Evolutionary conservation across 306 rosid species (phyloP).

Genomic region (Herpetospermum pedunculosum): DNA sequence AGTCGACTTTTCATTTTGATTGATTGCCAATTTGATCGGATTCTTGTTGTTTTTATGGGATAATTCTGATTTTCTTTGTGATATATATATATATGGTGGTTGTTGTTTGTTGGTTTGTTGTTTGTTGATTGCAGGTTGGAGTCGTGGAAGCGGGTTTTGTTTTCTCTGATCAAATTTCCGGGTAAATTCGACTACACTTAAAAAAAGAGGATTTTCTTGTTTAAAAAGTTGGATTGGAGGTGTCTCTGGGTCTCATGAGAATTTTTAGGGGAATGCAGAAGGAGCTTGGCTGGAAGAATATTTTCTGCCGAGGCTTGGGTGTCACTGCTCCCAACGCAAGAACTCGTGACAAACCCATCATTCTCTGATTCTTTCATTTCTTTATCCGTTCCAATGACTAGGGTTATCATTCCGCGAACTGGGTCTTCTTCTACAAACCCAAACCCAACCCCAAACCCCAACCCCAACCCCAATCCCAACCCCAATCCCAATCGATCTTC

Average conservation of each 20-base stretch:
- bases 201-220: slow-evolving; percentile 58
- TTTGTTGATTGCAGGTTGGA: slow-evolving; percentile 43
- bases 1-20: not conserved
- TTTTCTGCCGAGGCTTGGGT: slow-evolving; percentile 76
- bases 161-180: slow-evolving; percentile 17
- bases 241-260: slow-evolving; percentile 99
- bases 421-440: slow-evolving; percentile 61
- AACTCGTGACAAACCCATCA: slow-evolving; percentile 58
- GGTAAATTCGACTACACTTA: slow-evolving; percentile 59
- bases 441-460: slow-evolving; percentile 43
- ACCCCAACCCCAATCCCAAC: too few species aligned
- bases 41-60: not conserved
- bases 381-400: slow-evolving; percentile 40
- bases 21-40: not conserved
- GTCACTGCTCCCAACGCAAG: slow-evolving; percentile 85
- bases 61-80: slow-evolving; percentile 16
- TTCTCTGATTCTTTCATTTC: slow-evolving; percentile 15
- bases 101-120: too few species aligned
- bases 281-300: slow-evolving; percentile 42
- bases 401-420: slow-evolving; percentile 59
- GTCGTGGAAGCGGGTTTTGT: slow-evolving; percentile 19
- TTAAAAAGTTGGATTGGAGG: slow-evolving; percentile 63
- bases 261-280: slow-evolving; percentile 99
- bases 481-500: too few species aligned
- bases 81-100: too few species aligned